phyloP scores from a whole-genome alignment of 2,329 filamentous ascomycete species.

The Graphilbum sp. region DNA sequence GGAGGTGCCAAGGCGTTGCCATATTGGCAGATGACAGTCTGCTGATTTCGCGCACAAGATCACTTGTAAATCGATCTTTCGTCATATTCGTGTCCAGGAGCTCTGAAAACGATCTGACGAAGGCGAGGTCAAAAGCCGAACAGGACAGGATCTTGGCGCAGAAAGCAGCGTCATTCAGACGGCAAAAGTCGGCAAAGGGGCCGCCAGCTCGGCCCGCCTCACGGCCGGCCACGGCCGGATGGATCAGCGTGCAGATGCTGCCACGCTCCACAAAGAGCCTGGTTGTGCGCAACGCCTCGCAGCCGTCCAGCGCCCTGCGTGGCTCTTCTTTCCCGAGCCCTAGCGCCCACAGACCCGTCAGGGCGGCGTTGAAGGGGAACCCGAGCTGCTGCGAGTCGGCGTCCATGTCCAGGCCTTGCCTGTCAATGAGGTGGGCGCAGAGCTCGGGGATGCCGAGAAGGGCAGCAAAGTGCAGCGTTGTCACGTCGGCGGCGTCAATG shows the following conservation, averaged over 20 bases:
- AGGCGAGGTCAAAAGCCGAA: neutral
- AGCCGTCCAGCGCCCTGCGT: neutral
- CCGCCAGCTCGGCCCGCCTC: neutral
- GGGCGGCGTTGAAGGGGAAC: neutral
- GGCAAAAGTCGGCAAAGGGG: neutral
- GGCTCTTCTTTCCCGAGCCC: neutral
- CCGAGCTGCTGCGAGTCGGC: neutral
- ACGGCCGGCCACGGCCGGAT: neutral
- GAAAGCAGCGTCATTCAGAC: neutral
- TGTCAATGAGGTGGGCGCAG: neutral
- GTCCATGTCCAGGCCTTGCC: neutral
- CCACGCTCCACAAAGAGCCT: neutral
- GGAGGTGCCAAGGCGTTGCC: no score
- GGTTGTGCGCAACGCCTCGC: neutral
- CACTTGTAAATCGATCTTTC: no score
- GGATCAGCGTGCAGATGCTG: neutral
- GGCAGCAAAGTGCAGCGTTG: neutral
- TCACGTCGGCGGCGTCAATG: neutral
- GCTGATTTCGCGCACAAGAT: no score
- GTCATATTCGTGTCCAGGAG: no score
- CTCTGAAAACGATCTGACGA: no score
- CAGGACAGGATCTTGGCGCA: neutral
- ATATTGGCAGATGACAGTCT: no score
- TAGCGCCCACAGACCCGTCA: neutral
- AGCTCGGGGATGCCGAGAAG: neutral